A percentile compares a stretch with the other conserved stretches of the same genome.
These are phyloP conservation scores for Aphanoascus verrucosus DNA, from an alignment of 2,329 filamentous ascomycete species.

Conservation along the genomic window DNA sequence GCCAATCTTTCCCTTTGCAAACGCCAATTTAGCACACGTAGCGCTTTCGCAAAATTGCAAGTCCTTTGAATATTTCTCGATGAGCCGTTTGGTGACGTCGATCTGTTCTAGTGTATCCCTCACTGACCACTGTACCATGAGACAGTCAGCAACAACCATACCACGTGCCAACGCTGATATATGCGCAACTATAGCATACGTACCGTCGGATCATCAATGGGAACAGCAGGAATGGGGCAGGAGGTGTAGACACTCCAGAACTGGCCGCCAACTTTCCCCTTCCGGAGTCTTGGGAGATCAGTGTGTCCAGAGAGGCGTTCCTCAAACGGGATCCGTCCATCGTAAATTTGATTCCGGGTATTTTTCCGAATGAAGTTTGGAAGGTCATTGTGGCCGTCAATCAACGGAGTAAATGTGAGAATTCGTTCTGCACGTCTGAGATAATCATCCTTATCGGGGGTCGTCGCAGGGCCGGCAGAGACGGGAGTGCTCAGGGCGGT, in stretches of 20 bases:
- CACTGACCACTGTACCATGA: conserved; percentile 15
- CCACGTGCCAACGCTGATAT: background rate
- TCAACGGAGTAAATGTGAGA: conserved; percentile 21
- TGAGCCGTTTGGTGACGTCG: conserved; percentile 21
- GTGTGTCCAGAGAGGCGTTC: conserved; percentile 21
- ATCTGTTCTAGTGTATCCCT: conserved; percentile 24
- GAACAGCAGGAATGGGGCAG: conserved; percentile 15
- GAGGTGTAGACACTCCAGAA: conserved; percentile 27
- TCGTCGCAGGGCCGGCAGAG: conserved; percentile 5
- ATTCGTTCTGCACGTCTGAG: conserved; percentile 19
- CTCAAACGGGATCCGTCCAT: conserved; percentile 18
- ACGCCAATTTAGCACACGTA: conserved; percentile 18
- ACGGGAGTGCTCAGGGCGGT: background rate
- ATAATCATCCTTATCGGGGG: conserved; percentile 9
- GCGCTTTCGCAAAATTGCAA: conserved; percentile 19
- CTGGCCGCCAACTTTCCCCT: conserved; percentile 23
- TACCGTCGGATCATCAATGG: conserved; percentile 19
- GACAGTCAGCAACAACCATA: background rate
- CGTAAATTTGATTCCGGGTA: conserved; percentile 23
- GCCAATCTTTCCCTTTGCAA: conserved; percentile 17
- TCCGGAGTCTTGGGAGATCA: conserved; percentile 21
- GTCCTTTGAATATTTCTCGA: conserved; percentile 17
- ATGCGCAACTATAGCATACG: background rate
- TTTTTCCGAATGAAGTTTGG: conserved; percentile 23
- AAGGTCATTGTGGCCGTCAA: conserved; percentile 29